Evolutionary conservation across 192 early-diverging fungal genomes (phyloP).

Genomic region (Gigaspora rosea): DNA sequence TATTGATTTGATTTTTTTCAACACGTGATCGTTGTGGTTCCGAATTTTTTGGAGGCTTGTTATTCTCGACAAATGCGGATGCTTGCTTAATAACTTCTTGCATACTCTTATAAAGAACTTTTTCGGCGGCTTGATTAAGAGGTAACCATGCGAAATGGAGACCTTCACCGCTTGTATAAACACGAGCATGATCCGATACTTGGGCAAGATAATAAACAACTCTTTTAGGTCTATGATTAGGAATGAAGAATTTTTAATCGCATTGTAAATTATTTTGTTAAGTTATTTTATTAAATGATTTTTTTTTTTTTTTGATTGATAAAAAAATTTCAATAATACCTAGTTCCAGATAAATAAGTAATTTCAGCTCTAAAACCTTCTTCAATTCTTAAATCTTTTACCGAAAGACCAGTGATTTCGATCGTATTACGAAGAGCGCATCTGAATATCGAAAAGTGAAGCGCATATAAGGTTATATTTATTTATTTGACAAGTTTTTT

Average conservation of each 20-base stretch:
- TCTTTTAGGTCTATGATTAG: slow-evolving; percentile 65
- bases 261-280: not conserved
- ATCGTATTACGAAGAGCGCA: slow-evolving; percentile 76
- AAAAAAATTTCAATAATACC: slow-evolving; percentile 38
- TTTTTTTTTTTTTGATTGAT: not conserved
- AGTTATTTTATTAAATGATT: no score
- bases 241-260: not conserved
- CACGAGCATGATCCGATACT: slow-evolving; percentile 57
- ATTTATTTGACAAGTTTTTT: not conserved
- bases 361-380: slow-evolving; percentile 75
- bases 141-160: slow-evolving; percentile 74
- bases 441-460: slow-evolving; percentile 45
- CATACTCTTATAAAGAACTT: slow-evolving; percentile 75
- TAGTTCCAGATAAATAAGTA: slow-evolving; percentile 78
- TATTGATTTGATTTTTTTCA: slow-evolving; percentile 44
- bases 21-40: slow-evolving; percentile 44
- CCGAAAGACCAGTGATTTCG: slow-evolving; percentile 71
- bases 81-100: slow-evolving; percentile 79
- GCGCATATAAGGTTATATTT: slow-evolving; percentile 5
- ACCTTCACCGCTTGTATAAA: slow-evolving; percentile 65
- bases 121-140: slow-evolving; percentile 66
- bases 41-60: slow-evolving; percentile 40
- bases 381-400: slow-evolving; percentile 70
- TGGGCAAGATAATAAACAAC: slow-evolving; percentile 82
- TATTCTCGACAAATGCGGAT: slow-evolving; percentile 62